phyloP scores from a whole-genome alignment of 2,329 filamentous ascomycete species.

The Nothophaeocryptopus gaeumannii region DNA sequence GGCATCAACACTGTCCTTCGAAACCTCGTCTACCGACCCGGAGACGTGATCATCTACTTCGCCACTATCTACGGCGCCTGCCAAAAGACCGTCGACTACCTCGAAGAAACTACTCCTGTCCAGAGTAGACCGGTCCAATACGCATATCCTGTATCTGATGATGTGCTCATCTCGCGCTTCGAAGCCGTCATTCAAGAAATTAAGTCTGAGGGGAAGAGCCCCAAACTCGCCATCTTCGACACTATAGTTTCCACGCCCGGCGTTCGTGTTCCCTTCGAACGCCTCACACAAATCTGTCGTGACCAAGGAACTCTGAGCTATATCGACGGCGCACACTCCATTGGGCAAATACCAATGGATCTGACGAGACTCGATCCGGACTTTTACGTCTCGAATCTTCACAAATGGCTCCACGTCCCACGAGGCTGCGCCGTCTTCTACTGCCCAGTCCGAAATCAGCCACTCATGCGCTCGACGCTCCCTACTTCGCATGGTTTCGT shows the following conservation, averaged over 20 bases:
- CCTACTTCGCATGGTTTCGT: slow-evolving; percentile 79
- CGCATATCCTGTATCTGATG: slow-evolving; percentile 68
- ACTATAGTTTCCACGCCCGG: slow-evolving; percentile 76
- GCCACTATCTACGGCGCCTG: slow-evolving; percentile 75
- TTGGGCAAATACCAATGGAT: slow-evolving; percentile 75
- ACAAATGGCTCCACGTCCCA: slow-evolving; percentile 86
- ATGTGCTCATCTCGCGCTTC: slow-evolving; percentile 62
- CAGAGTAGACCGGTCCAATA: slow-evolving; percentile 56
- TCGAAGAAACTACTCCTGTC: slow-evolving; percentile 64
- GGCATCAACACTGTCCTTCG: slow-evolving; percentile 77
- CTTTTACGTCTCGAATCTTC: slow-evolving; percentile 82
- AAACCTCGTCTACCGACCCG: slow-evolving; percentile 64
- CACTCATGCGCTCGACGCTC: slow-evolving; percentile 67
- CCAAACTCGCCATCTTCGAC: slow-evolving; percentile 73
- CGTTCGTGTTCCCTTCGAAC: slow-evolving; percentile 74
- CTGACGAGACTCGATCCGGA: slow-evolving; percentile 67
- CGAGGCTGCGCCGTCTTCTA: slow-evolving; percentile 79
- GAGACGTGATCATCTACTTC: slow-evolving; percentile 78
- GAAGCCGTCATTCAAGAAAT: slow-evolving; percentile 54
- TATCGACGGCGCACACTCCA: slow-evolving; percentile 79
- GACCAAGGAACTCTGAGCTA: slow-evolving; percentile 67
- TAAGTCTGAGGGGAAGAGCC: slow-evolving; percentile 56
- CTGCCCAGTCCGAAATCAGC: slow-evolving; percentile 73
- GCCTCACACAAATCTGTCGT: slow-evolving; percentile 61
- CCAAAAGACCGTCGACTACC: slow-evolving; percentile 68